Base-by-base conservation (phyloP, 495 filamentous ascomycete species). In the Penicillium antarcticum region DNA sequence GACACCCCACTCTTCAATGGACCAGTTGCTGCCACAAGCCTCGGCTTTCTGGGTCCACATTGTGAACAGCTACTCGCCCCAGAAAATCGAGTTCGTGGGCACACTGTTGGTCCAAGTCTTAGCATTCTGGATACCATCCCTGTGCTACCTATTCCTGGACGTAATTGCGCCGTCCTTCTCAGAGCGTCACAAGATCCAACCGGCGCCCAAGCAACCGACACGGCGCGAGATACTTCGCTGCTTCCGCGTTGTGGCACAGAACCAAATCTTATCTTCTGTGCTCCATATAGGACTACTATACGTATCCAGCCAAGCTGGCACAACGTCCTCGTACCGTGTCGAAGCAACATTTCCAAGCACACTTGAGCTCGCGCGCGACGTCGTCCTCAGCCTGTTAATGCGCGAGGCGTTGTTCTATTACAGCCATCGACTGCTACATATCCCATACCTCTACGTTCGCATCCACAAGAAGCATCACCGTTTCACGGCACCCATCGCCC, bases 401-500 rank as follows among this genome's bases (percentile, higher is more conserved):
- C 68, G 82, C 55, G 78, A 87, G 56, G 34, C 70, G 9, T 24
- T 76, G 4, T 85, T 84, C 66, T 84, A 84, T 61, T 78, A 78
- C 52, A 48, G 66, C 51, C 79, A 88, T 61, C 69, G 79, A 23
- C 49, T 78, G 29, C 66, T 87, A 24, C 76, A 88, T 63, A 59
- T 63, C 4, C 78, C 70, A 0, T 49, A 34, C 5, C 45, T 84
- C 10, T 84, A 82, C 65, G 57, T 55, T 18, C 55, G 47, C 6
- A 73, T 86, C 42, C 82, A 86, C 66, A 82, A 80, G 44, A 58
- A 66, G 24, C 82, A 85, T 52, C 81, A 85, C 62, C 58, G 65
- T 14, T 84, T 83, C 63, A 82, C 76, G 0, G 77, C 81, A 0
- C 82, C 80, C 0, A 74, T 83, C n/a, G 76, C 79, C 0, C 61